Conservation (phyloP, 331 rosid species). For the Dryas integrifolia region DNA sequence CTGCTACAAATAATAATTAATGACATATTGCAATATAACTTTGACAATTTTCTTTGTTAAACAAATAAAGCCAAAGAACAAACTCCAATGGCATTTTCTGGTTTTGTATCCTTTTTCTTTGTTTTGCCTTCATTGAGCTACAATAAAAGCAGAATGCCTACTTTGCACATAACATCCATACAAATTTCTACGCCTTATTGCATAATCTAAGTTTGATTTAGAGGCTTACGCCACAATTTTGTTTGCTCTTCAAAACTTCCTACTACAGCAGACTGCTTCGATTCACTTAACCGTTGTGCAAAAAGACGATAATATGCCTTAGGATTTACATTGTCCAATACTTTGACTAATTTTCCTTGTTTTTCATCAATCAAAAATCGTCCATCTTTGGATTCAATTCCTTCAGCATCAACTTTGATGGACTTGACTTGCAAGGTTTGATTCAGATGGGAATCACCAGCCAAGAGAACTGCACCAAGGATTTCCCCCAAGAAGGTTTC, state of each 20-base stretch:
- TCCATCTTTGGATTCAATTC: slow-evolving; percentile 60
- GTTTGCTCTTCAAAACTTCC: slow-evolving; percentile 67
- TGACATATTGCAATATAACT: background rate
- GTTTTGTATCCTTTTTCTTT: slow-evolving; percentile 4
- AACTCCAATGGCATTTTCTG: slow-evolving; percentile 8
- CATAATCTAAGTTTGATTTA: slow-evolving; percentile 1
- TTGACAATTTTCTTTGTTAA: background rate
- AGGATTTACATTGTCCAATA: slow-evolving; percentile 46
- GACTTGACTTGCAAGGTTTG: slow-evolving; percentile 40
- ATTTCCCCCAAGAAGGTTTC: slow-evolving; percentile 71
- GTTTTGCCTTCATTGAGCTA: slow-evolving; percentile 11
- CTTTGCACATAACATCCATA: slow-evolving; percentile 14
- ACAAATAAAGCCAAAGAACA: background rate
- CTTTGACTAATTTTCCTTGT: slow-evolving; percentile 49
- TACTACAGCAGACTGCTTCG: slow-evolving; percentile 59
- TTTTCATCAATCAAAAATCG: slow-evolving; percentile 40
- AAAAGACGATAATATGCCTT: slow-evolving; percentile 40
- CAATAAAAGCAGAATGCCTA: slow-evolving; percentile 2
- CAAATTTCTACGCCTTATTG: slow-evolving; percentile 1
- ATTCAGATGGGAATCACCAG: slow-evolving; percentile 35
- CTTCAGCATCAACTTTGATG: slow-evolving; percentile 52
- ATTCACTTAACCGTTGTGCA: slow-evolving; percentile 50
- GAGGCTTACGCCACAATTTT: slow-evolving; percentile 50
- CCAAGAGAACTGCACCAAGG: slow-evolving; percentile 58
- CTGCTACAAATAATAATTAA: background rate